Conservation (phyloP, 2,329 filamentous ascomycete genomes). For the Cadophora malorum region DNA sequence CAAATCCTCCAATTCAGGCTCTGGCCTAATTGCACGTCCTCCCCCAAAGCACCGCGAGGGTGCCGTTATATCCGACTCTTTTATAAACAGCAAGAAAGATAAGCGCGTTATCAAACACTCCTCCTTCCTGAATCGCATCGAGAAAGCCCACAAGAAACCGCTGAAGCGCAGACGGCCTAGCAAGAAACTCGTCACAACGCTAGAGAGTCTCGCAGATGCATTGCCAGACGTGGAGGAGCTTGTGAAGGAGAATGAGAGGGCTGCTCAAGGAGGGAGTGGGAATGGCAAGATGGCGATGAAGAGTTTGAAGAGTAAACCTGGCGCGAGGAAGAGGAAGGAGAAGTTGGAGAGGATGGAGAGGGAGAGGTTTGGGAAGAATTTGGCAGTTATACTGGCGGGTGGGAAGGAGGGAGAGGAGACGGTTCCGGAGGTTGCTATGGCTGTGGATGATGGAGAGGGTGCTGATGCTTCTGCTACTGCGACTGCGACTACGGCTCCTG, state of each 20-base stretch:
- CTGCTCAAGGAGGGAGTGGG: slow-evolving; percentile 41
- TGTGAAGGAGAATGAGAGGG: slow-evolving; percentile 37
- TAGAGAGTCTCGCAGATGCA: slow-evolving; percentile 80
- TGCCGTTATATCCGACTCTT: slow-evolving; percentile 60
- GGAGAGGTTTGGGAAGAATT: slow-evolving; percentile 81
- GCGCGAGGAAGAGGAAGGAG: slow-evolving; percentile 84
- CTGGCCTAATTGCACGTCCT: slow-evolving; percentile 43
- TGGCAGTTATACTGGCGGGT: slow-evolving; percentile 68
- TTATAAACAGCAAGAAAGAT: slow-evolving; percentile 79
- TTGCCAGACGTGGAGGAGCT: slow-evolving; percentile 64
- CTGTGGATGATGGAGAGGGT: slow-evolving; percentile 30
- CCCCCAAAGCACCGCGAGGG: slow-evolving; percentile 50
- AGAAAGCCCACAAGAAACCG: slow-evolving; percentile 62
- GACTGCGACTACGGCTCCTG: slow-evolving; percentile 28
- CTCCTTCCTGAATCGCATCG: slow-evolving; percentile 77
- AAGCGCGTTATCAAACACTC: slow-evolving; percentile 85
- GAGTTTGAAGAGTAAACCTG: slow-evolving; percentile 75
- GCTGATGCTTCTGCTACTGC: slow-evolving; percentile 29
- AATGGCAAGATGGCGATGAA: slow-evolving; percentile 70
- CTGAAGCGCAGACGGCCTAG: slow-evolving; percentile 71
- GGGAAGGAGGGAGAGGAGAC: slow-evolving; percentile 17
- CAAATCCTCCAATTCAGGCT: slow-evolving; percentile 59
- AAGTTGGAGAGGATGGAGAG: slow-evolving; percentile 80
- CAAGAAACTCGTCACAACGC: slow-evolving; percentile 79
- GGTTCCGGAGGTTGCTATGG: slow-evolving; percentile 5